Base-by-base conservation (phyloP, 192 early-diverging fungal species). In the Pilobolus umbonatus region DNA sequence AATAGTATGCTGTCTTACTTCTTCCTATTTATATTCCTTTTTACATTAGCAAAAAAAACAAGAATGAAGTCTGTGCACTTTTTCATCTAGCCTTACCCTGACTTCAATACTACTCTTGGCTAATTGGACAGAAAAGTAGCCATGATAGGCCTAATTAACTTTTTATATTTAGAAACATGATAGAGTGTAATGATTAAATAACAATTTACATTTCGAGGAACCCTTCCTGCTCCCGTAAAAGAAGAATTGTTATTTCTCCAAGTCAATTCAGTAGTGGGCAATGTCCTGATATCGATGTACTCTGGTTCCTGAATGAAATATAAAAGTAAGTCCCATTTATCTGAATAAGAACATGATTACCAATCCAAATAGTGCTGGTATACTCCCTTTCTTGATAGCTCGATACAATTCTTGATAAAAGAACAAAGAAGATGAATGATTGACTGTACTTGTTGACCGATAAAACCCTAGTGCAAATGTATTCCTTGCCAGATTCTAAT, bases 1-100 rank as follows among this genome's bases (percentile, higher is more conserved):
- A 0, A 54, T 10, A 10, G 65, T 67, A 34, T 67, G 51, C 29
- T 67, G 65, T 26, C 65, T 34, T 24, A 55, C 50, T 26, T 67
- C 65, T 26, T 51, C 54, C 58, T 67, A 52, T n/a, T n/a, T n/a
- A 48, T 21, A 4, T n/a, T 21, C 17, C 45, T 57, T 31, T 24
- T 29, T 22, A 29, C 22, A 43, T 25, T 42, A 38, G 29, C 31
- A 52, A 28, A 43, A 52, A 52, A 28, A 43, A n/a, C n/a, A n/a
- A n/a, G n/a, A n/a, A n/a, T n/a, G n/a, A n/a, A n/a, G n/a, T n/a
- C n/a, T n/a, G n/a, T n/a, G n/a, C n/a, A n/a, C n/a, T n/a, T n/a
- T n/a, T n/a, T n/a, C n/a, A n/a, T 32, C 1, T 0, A 3, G 5
- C 19, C 1, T 36, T 57, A 65, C 63, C 48, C 52, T 42, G 7